phyloP scores from a whole-genome alignment of 768 basidiomycete genomes.

The Lepiota brunneoincarnata region DNA sequence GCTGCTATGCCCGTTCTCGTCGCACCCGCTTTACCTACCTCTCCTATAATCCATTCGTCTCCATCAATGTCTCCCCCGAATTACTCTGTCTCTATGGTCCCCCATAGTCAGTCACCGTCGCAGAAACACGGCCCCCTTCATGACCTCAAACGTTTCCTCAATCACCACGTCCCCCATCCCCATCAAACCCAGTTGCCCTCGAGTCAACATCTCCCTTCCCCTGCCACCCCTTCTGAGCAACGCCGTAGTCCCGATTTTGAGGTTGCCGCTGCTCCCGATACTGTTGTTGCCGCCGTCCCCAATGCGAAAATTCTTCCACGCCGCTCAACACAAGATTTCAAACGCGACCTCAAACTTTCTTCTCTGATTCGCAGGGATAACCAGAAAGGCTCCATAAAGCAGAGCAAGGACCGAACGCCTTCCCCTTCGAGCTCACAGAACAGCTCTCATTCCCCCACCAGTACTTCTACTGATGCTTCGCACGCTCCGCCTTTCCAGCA shows the following conservation, averaged over 20 bases:
- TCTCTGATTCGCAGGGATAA: constrained; percentile 21
- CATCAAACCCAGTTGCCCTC: constrained; percentile 27
- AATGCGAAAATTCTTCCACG: constrained; percentile 20
- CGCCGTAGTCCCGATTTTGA: constrained; percentile 19
- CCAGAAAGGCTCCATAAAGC: constrained; percentile 28
- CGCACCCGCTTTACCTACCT: constrained; percentile 8
- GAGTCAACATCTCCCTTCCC: constrained; percentile 17
- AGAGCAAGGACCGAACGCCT: constrained; percentile 44
- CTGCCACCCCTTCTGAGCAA: constrained; percentile 15
- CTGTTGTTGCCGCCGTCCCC: constrained; percentile 11
- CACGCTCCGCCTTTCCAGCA: constrained; percentile 19
- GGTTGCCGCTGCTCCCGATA: constrained; percentile 15
- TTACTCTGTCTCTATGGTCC: constrained; percentile 16
- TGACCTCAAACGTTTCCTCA: constrained; percentile 94
- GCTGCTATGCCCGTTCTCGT: constrained; percentile 12
- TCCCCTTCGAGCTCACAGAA: constrained; percentile 27
- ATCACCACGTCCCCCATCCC: constrained; percentile 80
- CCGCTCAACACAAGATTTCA: constrained; percentile 26
- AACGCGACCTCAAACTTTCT: constrained; percentile 25
- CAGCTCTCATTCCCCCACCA: constrained; percentile 21
- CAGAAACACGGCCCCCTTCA: constrained; percentile 72
- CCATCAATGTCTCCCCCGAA: constrained; percentile 14
- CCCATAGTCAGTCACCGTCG: constrained; percentile 16
- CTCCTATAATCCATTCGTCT: constrained; percentile 13
- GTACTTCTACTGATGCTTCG: constrained; percentile 21